These are phyloP conservation scores for Ogataea sp. DNA, from an alignment of 805 yeast species.

Conservation along the genomic window DNA sequence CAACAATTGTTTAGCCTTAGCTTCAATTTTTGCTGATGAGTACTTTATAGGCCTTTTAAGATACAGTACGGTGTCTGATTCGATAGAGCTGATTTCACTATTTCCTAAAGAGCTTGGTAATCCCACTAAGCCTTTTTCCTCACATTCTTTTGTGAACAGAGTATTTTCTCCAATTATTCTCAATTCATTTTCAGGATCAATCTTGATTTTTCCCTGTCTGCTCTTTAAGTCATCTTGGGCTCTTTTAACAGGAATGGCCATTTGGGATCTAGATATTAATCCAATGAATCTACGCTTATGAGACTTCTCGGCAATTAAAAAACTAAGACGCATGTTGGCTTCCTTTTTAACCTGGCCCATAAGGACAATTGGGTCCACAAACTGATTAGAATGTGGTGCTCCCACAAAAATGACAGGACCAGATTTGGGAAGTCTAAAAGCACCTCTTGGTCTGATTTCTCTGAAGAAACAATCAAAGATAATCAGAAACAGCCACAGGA, in stretches of 20 bases:
- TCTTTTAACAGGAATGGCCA: conserved; percentile 85
- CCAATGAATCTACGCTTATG: conserved; percentile 55
- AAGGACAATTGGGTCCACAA: conserved; percentile 65
- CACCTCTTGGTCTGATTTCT: conserved; percentile 68
- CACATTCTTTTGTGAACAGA: conserved; percentile 53
- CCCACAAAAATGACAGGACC: conserved; percentile 74
- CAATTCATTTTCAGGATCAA: conserved; percentile 37
- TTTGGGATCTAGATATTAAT: conserved; percentile 60
- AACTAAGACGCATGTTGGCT: conserved; percentile 39
- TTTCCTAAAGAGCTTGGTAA: conserved; percentile 75
- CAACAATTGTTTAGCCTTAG: conserved; percentile 32
- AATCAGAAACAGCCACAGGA: conserved; percentile 38
- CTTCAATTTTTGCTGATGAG: conserved; percentile 30
- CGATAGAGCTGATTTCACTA: conserved; percentile 57
- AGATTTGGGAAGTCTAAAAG: conserved; percentile 47
- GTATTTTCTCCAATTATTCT: conserved; percentile 60
- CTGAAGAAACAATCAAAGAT: conserved; percentile 59
- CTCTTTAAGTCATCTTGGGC: conserved; percentile 76
- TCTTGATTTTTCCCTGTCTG: conserved; percentile 59
- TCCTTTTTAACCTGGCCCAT: conserved; percentile 67
- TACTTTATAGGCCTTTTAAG: conserved; percentile 61
- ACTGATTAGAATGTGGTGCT: conserved; percentile 85
- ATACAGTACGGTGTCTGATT: conserved; percentile 62
- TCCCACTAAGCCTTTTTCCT: conserved; percentile 59
- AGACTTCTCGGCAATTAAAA: conserved; percentile 46